A percentile compares a stretch with the other conserved stretches of the same genome.
These are phyloP conservation scores for Acacia crassicarpa DNA, from an alignment of 306 rosid species.

Conservation along the genomic window DNA sequence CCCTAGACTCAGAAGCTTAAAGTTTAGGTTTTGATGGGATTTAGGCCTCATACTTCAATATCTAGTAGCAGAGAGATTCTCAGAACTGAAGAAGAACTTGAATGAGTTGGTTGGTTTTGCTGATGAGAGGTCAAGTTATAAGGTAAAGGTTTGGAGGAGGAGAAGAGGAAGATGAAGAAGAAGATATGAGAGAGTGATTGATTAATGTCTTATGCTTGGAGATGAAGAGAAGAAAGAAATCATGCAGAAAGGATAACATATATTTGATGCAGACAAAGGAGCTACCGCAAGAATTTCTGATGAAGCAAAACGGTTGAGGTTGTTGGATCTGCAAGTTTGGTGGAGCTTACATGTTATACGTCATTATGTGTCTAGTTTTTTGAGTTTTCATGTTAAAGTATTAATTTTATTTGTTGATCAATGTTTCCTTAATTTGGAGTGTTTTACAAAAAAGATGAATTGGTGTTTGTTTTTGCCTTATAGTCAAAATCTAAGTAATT, in stretches of 20 bases:
- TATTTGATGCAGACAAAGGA: conserved; percentile 50
- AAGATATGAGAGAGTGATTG: background rate
- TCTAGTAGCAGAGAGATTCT: background rate
- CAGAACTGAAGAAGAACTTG: background rate
- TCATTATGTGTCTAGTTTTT: background rate
- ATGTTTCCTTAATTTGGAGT: background rate
- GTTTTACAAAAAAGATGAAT: background rate
- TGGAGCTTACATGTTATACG: conserved; percentile 17
- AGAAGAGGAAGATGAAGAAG: background rate
- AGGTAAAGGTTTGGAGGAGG: conserved; percentile 2
- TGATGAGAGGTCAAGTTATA: conserved; percentile 9
- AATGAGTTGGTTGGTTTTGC: background rate
- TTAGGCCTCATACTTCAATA: conserved; percentile 59
- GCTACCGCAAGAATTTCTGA: conserved; percentile 42
- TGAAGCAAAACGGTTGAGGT: conserved; percentile 46
- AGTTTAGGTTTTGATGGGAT: conserved; percentile 49
- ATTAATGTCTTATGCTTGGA: conserved; percentile 42
- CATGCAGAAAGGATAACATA: conserved; percentile 4
- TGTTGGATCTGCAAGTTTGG: conserved; percentile 57
- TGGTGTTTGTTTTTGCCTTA: background rate
- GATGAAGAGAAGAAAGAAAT: conserved; percentile 39
- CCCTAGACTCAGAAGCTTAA: conserved; percentile 54
- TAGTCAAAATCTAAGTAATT: background rate
- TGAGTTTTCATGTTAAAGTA: background rate
- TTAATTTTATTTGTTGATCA: background rate